Evolutionary conservation across 352 stramenopile genomes (phyloP), one percentile per base, ranked within the genome.

Genomic region (Globisporangium paddicum): DNA sequence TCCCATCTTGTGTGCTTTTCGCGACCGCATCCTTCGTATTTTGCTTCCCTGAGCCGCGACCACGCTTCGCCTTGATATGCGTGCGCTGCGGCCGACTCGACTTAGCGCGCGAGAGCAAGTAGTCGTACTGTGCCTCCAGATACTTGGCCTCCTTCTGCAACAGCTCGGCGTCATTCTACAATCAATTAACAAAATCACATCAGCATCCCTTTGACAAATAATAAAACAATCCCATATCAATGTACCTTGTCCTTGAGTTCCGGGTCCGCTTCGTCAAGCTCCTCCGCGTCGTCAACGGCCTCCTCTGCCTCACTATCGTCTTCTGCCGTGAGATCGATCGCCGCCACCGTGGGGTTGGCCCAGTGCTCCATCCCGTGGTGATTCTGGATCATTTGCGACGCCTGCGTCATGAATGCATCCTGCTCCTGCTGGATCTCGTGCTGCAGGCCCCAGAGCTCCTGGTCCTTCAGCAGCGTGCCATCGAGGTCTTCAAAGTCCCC

Each of bases 91-190:
- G 70, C 7, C 66, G 68, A 14, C 51, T 78, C 10, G 64, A 80
- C 45, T 77, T 81, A 19, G 69, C 73, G 18, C 76, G 66, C 46
- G 81, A 86, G 19, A 85, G 34, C 48, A 90, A 48, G 54, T 81
- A 89, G 58, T 87, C 76, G 49, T 71, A 76, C 61, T 90, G 78
- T 0, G 81, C 81, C 49, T 83, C 73, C 46, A 90, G 35, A 53
- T 89, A 89, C 62, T 80, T 90, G 48, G 69, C 74, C 35, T 90
- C 81, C 52, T 90, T 90, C 60, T 77, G 54, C 50, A 90, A 54
- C 64, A 90, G 38, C 23, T 88, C 70, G 21, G 72, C 60, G 35
- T 90, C 75, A 46, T 86, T 67, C 73, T 89, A 37, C 3, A 50
- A 50, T 58, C 47, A 45, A 46, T 25, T 30, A 52, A n/a, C 28